phyloP scores from a whole-genome alignment of 2,329 filamentous ascomycete species.

The Cladophialophora yegresii region DNA sequence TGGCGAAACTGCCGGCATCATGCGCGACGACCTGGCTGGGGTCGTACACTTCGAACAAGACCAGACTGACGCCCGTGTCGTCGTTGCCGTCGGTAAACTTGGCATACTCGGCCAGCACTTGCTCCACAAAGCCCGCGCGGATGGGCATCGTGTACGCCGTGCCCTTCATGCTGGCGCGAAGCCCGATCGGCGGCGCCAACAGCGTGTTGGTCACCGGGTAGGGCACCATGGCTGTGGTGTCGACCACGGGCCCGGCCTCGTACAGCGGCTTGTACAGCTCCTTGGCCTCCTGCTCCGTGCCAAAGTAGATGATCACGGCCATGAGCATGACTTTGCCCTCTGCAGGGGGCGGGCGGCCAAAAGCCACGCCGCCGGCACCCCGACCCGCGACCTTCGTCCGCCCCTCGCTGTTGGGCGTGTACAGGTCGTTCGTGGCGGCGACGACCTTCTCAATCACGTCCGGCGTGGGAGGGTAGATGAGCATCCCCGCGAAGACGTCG shows the following conservation, averaged over 20 bases:
- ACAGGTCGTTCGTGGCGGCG: constrained; percentile 36
- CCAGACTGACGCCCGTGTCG: constrained; percentile 39
- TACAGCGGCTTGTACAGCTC: constrained; percentile 44
- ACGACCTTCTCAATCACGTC: constrained; percentile 38
- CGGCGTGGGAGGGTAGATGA: constrained; percentile 34
- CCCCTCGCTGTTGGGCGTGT: constrained; percentile 31
- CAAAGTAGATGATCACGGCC: constrained; percentile 44
- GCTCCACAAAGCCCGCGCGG: constrained; percentile 40
- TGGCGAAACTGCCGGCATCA: constrained; percentile 50
- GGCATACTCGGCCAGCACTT: constrained; percentile 40
- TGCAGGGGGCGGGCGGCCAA: constrained; percentile 40
- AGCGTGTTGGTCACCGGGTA: constrained; percentile 48
- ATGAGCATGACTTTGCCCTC: constrained; percentile 39
- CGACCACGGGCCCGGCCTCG: constrained; percentile 43
- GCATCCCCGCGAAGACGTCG: constrained; percentile 42
- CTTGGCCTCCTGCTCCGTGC: constrained; percentile 43
- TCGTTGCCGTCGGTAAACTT: constrained; percentile 39
- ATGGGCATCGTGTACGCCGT: constrained; percentile 51
- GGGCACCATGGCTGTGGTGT: constrained; percentile 46
- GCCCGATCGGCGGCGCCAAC: constrained; percentile 43
- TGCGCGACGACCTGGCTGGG: constrained; percentile 46
- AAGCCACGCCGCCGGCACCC: constrained; percentile 37
- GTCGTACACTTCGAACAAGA: constrained; percentile 50
- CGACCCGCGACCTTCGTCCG: constrained; percentile 33
- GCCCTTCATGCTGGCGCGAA: constrained; percentile 50